Percentiles rank a stretch among this genome's conserved stretches.
phyloP scores from a whole-genome alignment of 2,329 filamentous ascomycete species.

The Fusarium haematococcum region DNA sequence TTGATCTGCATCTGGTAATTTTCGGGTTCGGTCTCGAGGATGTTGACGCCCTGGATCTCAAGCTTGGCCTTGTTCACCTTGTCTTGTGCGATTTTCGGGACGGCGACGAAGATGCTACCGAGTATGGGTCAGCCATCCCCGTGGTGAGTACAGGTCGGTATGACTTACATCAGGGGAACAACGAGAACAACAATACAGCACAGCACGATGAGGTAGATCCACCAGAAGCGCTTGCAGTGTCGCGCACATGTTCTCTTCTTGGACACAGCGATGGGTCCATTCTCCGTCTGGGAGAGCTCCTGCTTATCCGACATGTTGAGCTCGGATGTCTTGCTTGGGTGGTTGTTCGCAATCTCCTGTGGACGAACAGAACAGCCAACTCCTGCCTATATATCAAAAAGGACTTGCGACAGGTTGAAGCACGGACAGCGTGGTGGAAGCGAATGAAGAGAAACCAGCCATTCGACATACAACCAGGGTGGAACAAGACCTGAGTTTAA shows the following conservation, averaged over 20 bases:
- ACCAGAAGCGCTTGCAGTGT: constrained; percentile 71
- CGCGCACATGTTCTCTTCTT: constrained; percentile 56
- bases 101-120: constrained; percentile 65
- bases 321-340: not conserved
- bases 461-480: constrained; percentile 19
- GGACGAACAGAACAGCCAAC: not conserved
- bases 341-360: not conserved
- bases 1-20: constrained; percentile 66
- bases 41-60: constrained; percentile 62
- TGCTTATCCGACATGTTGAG: constrained; percentile 54
- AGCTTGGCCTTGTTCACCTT: constrained; percentile 67
- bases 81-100: constrained; percentile 68
- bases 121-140: constrained; percentile 15
- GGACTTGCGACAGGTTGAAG: not conserved
- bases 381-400: not conserved
- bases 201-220: constrained; percentile 66
- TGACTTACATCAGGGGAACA: constrained; percentile 70
- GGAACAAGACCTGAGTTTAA: constrained; percentile 40
- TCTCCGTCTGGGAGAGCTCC: constrained; percentile 51
- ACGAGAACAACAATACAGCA: constrained; percentile 64
- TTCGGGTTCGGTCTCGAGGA: constrained; percentile 59
- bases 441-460: constrained; percentile 26
- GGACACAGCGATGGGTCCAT: constrained; percentile 39
- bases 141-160: not conserved
- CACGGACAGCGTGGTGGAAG: constrained; percentile 15